Conservation (phyloP, 2,329 filamentous ascomycete species). For the Leptographium procerum region DNA sequence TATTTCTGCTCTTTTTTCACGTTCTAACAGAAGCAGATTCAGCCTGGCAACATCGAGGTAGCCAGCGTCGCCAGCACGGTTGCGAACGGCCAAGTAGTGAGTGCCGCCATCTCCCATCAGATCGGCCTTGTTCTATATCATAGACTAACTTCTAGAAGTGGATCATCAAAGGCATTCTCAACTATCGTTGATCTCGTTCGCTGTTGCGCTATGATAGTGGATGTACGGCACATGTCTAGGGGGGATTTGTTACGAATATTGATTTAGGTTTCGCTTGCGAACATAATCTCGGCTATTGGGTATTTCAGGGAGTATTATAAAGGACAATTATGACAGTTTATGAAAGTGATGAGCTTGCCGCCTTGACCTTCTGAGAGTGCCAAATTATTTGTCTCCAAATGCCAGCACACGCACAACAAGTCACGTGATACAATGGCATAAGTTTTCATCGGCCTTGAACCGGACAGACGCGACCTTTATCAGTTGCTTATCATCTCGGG, state of each 20-base stretch:
- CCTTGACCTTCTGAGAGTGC: no score
- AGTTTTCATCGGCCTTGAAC: no score
- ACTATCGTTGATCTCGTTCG: conserved; percentile 21
- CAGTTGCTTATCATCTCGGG: conserved; percentile 10
- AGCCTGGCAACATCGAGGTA: conserved; percentile 72
- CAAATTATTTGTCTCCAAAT: no score
- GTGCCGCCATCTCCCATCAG: conserved; percentile 14
- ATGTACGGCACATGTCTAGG: not conserved
- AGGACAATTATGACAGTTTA: not conserved
- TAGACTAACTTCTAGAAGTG: conserved; percentile 31
- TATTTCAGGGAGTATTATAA: no score
- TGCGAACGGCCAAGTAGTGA: conserved; percentile 71
- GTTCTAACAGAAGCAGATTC: conserved; percentile 38
- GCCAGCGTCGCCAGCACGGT: conserved; percentile 63
- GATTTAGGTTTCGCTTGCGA: no score
- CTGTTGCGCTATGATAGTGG: no score
- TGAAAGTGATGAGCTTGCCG: not conserved
- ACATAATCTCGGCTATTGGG: no score
- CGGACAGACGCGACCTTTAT: conserved; percentile 7
- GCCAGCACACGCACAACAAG: no score
- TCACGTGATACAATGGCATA: no score
- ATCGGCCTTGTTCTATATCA: not conserved
- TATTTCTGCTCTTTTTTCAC: not conserved
- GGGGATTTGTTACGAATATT: not conserved
- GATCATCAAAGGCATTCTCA: conserved; percentile 48